A percentile compares a stretch with the other conserved stretches of the same genome.
These are phyloP conservation scores for Dissophora ornata DNA, from an alignment of 192 early-diverging fungal species.

Conservation along the genomic window DNA sequence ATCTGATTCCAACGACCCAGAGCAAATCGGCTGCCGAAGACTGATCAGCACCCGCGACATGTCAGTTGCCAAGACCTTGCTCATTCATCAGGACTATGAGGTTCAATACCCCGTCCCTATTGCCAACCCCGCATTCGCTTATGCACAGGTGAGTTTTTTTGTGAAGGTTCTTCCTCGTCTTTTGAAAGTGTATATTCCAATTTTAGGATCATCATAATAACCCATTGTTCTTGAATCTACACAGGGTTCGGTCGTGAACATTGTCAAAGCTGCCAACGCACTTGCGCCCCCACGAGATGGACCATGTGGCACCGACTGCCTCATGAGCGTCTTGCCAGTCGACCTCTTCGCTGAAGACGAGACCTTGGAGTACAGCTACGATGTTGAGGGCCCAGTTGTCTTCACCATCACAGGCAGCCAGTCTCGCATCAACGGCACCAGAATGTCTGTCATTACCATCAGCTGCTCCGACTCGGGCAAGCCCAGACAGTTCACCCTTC, in stretches of 20 bases:
- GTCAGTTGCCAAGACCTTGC: slow-evolving; percentile 13
- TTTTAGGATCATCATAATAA: too few relatives aligned
- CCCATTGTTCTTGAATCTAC: not conserved
- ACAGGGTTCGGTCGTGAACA: slow-evolving; percentile 27
- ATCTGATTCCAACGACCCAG: not conserved
- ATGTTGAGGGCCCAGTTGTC: not conserved
- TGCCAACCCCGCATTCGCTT: slow-evolving; percentile 12
- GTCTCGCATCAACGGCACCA: slow-evolving; percentile 7
- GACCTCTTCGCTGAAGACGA: slow-evolving; percentile 6
- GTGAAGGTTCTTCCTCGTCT: not conserved
- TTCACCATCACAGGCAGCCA: slow-evolving; percentile 7
- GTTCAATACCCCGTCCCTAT: slow-evolving; percentile 14
- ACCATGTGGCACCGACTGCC: slow-evolving; percentile 10
- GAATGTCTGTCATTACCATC: slow-evolving; percentile 15
- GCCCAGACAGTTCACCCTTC: not conserved
- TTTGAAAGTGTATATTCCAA: too few relatives aligned
- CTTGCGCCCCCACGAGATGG: slow-evolving; percentile 7
- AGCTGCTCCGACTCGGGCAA: not conserved
- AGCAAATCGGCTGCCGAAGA: not conserved
- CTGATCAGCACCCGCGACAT: slow-evolving; percentile 27
- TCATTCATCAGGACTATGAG: slow-evolving; percentile 32
- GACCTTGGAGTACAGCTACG: slow-evolving; percentile 11
- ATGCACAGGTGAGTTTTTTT: slow-evolving; percentile 7
- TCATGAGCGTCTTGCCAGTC: slow-evolving; percentile 3
- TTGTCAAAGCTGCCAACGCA: slow-evolving; percentile 18